phyloP scores from a whole-genome alignment of 2,329 filamentous ascomycete species.

The Aspergillus pseudoglaucus region DNA sequence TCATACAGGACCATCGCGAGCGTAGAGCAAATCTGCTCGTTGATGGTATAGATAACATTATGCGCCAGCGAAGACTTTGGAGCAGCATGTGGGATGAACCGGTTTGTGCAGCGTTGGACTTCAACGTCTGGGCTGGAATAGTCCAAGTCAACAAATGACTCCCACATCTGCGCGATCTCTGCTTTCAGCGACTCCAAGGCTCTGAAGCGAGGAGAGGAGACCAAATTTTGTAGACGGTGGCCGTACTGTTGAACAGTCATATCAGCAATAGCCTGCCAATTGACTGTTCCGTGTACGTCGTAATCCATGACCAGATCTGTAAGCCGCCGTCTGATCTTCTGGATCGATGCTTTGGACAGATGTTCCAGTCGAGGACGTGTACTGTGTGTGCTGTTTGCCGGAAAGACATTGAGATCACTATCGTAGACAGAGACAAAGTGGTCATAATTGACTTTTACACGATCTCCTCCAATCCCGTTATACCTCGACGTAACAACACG shows the following conservation, averaged over 20 bases:
- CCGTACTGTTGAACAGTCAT: conserved; percentile 56
- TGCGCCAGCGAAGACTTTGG: background rate
- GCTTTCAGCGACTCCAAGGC: background rate
- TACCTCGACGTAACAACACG: conserved; percentile 6
- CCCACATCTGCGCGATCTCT: background rate
- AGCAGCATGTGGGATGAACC: background rate
- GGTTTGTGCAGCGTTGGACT: background rate
- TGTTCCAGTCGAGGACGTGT: conserved; percentile 27
- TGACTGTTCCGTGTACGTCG: conserved; percentile 25
- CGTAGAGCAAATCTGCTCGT: background rate
- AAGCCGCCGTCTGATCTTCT: conserved; percentile 20
- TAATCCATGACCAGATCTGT: conserved; percentile 30
- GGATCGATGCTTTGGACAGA: background rate
- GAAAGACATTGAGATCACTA: conserved; percentile 32
- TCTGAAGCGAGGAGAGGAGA: conserved; percentile 5
- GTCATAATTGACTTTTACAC: conserved; percentile 39
- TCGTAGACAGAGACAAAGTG: conserved; percentile 39
- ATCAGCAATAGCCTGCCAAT: conserved; percentile 62
- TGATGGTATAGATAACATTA: background rate
- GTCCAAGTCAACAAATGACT: background rate
- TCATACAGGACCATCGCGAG: background rate
- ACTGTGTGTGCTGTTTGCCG: conserved; percentile 19
- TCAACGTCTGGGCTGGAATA: background rate
- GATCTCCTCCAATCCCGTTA: conserved; percentile 10
- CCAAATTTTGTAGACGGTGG: conserved; percentile 38